phyloP scores from a whole-genome alignment of 202 grass and related monocot species.

The Bolboschoenoplectus hybrid region DNA sequence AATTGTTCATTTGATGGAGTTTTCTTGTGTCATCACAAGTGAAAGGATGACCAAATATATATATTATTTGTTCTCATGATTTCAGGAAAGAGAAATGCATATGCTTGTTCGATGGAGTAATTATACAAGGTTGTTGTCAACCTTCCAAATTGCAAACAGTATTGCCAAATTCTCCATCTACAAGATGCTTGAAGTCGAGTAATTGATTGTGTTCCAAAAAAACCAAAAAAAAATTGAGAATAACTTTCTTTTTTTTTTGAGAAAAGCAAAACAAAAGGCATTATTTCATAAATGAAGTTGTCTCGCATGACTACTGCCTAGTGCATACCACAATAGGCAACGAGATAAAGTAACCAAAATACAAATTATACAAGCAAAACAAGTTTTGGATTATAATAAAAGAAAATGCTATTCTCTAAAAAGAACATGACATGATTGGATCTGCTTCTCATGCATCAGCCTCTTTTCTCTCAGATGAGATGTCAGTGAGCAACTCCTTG shows the following conservation, averaged over 20 bases:
- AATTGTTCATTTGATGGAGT: not conserved
- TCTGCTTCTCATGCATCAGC: slow-evolving; percentile 29
- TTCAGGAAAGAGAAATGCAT: not conserved
- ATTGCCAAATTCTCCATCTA: not conserved
- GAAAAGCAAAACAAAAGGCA: not conserved
- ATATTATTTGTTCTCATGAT: not conserved
- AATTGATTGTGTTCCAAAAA: not conserved
- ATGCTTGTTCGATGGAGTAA: not conserved
- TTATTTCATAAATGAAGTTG: not conserved
- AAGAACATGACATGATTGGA: slow-evolving; percentile 10
- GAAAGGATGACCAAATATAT: not conserved
- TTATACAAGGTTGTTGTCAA: not conserved
- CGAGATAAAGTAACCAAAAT: slow-evolving; percentile 1
- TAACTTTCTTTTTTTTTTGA: not conserved
- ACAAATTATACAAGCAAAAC: not conserved
- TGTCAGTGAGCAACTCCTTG: slow-evolving; percentile 61
- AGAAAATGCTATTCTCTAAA: not conserved
- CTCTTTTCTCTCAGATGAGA: slow-evolving; percentile 44
- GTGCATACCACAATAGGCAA: not conserved
- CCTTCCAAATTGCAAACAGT: not conserved
- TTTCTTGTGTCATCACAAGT: not conserved
- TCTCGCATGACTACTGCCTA: slow-evolving; percentile 5
- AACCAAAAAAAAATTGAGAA: not conserved
- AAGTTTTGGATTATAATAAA: not conserved
- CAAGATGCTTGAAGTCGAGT: not conserved